phyloP scores from a whole-genome alignment of 2,329 filamentous ascomycete species.

The Alternaria longipes region DNA sequence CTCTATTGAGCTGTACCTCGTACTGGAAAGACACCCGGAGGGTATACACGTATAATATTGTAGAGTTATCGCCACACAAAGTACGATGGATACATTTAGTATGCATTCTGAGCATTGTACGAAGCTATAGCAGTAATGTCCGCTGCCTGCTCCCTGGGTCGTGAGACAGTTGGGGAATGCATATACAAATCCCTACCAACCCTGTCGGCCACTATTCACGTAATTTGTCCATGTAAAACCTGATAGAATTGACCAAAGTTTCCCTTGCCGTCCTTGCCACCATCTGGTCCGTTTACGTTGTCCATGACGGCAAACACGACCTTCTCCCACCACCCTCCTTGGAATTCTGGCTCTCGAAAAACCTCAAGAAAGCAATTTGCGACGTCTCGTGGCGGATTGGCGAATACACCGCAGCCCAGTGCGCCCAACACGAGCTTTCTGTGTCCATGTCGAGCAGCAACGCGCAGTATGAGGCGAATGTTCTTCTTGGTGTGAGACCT shows the following conservation, averaged over 20 bases:
- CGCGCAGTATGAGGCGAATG: constrained; percentile 68
- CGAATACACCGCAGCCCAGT: constrained; percentile 73
- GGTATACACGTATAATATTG: not conserved
- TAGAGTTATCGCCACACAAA: not conserved
- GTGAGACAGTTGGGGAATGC: not conserved
- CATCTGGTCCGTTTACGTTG: constrained; percentile 37
- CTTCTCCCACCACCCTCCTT: constrained; percentile 70
- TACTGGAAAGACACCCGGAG: not conserved
- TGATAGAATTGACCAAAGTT: constrained; percentile 62
- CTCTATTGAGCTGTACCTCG: not conserved
- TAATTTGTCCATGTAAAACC: constrained; percentile 36
- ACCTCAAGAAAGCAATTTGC: constrained; percentile 70
- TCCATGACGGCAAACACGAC: constrained; percentile 71
- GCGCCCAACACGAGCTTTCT: constrained; percentile 71
- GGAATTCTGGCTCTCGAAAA: constrained; percentile 68
- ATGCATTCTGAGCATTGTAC: not conserved
- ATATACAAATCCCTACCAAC: not conserved
- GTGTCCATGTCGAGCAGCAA: constrained; percentile 67
- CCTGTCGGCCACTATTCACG: constrained; percentile 11
- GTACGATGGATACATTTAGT: not conserved
- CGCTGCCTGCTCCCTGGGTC: not conserved
- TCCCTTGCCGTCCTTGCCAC: constrained; percentile 51
- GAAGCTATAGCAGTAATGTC: not conserved
- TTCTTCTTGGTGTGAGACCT: constrained; percentile 68
- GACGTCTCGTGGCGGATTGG: constrained; percentile 70